Percentiles rank a stretch among this genome's conserved stretches.
phyloP scores from a whole-genome alignment of 2,329 filamentous ascomycete species.

The Claviceps fusiformis region DNA sequence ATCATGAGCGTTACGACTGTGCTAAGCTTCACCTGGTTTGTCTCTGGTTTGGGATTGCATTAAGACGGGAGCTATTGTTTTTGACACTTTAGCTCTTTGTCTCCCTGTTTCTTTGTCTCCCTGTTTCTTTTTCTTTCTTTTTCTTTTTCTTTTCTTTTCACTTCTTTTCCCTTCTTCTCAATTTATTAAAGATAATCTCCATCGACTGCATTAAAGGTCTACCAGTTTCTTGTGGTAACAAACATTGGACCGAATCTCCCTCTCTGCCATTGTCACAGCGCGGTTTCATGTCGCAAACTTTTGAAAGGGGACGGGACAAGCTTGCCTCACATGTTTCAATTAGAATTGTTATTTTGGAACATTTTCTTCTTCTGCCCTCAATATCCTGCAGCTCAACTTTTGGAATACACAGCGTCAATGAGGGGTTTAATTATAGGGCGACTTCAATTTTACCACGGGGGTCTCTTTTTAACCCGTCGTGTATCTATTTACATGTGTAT shows the following conservation, averaged over 20 bases:
- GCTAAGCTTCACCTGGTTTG: constrained; percentile 51
- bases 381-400: not conserved
- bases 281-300: not conserved
- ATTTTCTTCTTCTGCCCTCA: not conserved
- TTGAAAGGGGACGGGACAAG: not conserved
- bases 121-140: not conserved
- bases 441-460: not conserved
- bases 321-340: too few species aligned
- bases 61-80: constrained; percentile 5
- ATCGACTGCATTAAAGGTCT: not conserved
- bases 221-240: not conserved
- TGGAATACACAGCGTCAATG: not conserved
- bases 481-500: not conserved
- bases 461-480: not conserved
- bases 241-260: too few species aligned
- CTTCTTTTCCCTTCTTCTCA: too few species aligned
- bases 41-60: constrained; percentile 33
- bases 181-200: not conserved
- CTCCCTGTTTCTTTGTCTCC: not conserved
- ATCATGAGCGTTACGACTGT: constrained; percentile 43
- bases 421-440: not conserved
- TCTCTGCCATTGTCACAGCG: too few species aligned
- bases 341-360: not conserved
- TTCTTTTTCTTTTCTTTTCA: not conserved
- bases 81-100: not conserved